Conservation (phyloP, 495 filamentous ascomycete genomes). For the Antarctomyces pellizariae region DNA sequence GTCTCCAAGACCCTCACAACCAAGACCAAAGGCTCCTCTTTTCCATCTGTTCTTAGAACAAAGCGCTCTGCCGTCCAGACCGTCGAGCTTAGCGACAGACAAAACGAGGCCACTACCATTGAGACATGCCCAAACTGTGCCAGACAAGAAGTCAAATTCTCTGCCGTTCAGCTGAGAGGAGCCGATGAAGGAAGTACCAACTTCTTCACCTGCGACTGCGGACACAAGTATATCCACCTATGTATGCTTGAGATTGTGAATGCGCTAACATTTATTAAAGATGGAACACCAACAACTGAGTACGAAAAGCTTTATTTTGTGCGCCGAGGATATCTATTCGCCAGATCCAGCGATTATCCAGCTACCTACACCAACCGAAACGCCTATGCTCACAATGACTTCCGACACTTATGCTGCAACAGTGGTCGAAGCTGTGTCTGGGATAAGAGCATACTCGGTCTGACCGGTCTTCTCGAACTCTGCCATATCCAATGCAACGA, state of each 20-base stretch:
- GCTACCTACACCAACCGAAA: conserved; percentile 8
- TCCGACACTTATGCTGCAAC: conserved; percentile 1
- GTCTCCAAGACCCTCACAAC: conserved; percentile 64
- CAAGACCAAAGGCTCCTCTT: conserved; percentile 58
- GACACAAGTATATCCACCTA: conserved; percentile 42
- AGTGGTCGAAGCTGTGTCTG: conserved; percentile 20
- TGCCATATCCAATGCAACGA: conserved; percentile 95
- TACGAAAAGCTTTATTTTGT: neutral
- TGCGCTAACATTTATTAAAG: conserved; percentile 16
- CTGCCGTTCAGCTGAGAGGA: conserved; percentile 64
- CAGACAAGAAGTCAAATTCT: conserved; percentile 60
- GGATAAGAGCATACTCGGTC: conserved; percentile 76
- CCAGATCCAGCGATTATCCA: neutral
- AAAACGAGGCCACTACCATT: conserved; percentile 47
- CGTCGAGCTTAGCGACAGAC: conserved; percentile 51
- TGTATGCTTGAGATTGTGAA: too few relatives aligned
- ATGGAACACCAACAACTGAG: conserved; percentile 36
- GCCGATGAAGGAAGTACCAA: conserved; percentile 90
- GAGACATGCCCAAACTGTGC: conserved; percentile 61
- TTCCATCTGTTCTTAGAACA: conserved; percentile 66
- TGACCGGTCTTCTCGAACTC: conserved; percentile 83
- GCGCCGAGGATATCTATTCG: neutral
- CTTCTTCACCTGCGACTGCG: conserved; percentile 71
- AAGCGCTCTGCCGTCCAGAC: conserved; percentile 72
- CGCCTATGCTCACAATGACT: conserved; percentile 4